Percentiles rank a stretch among this genome's conserved stretches.
These are phyloP conservation scores for Ustilago lituana DNA, from an alignment of 1,284 basidiomycete species.

Conservation along the genomic window DNA sequence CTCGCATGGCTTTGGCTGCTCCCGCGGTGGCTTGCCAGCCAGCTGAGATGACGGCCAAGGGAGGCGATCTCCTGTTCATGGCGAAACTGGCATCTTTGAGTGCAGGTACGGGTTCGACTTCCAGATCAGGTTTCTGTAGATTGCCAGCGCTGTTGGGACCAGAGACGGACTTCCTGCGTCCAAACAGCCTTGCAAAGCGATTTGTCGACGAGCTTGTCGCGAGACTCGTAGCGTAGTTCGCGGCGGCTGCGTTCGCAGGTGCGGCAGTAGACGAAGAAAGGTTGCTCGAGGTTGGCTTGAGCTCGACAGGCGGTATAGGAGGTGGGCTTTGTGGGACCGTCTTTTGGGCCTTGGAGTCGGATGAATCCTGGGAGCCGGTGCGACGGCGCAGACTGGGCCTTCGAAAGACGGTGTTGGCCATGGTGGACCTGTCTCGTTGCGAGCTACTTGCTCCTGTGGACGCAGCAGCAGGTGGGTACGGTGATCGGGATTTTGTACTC, in stretches of 20 bases:
- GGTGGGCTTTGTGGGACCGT: neutral
- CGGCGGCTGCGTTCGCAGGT: neutral
- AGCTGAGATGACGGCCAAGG: conserved; percentile 28
- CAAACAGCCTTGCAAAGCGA: conserved; percentile 28
- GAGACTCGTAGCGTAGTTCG: neutral
- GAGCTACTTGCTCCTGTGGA: conserved; percentile 38
- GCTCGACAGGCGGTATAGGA: neutral
- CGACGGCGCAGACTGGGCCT: conserved; percentile 36
- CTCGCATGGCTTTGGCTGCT: neutral
- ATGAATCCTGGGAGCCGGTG: conserved; percentile 22
- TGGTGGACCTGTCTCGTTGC: conserved; percentile 20
- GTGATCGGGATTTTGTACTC: conserved; percentile 13
- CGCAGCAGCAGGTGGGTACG: conserved; percentile 33
- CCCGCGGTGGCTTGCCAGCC: conserved; percentile 5
- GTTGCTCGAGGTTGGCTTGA: neutral
- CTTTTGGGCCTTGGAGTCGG: conserved; percentile 7
- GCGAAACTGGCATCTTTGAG: conserved; percentile 5
- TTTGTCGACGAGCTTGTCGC: conserved; percentile 1
- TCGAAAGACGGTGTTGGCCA: conserved; percentile 29
- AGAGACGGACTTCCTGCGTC: conserved; percentile 36
- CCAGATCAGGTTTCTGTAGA: conserved; percentile 14
- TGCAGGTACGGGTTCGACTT: conserved; percentile 14
- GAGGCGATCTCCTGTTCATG: conserved; percentile 20
- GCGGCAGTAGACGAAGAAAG: neutral
- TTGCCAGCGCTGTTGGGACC: conserved; percentile 1